A percentile compares a stretch with the other conserved stretches of the same genome.
phyloP scores from a whole-genome alignment of 371 early-diverging fungal genomes.

The Chytridium lagenaria region DNA sequence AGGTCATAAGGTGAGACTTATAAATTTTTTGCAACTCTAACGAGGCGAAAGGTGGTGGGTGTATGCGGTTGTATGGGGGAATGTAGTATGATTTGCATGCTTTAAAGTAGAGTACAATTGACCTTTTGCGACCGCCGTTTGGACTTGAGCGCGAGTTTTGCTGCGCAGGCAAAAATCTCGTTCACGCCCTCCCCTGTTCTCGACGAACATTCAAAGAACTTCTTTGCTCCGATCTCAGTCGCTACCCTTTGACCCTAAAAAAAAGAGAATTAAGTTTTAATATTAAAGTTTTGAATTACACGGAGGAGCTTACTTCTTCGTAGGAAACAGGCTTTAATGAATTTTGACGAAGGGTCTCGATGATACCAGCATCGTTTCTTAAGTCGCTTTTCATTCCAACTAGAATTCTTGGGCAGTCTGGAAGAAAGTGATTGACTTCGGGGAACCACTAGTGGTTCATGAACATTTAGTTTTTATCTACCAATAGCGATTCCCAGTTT shows the following conservation, averaged over 20 bases:
- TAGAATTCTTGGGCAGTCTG: conserved; percentile 79
- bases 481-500: neutral
- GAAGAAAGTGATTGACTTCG: conserved; percentile 92
- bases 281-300: neutral
- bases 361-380: conserved; percentile 57
- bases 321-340: conserved; percentile 27
- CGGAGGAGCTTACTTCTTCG: conserved; percentile 32
- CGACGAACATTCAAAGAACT: conserved; percentile 56
- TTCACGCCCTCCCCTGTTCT: conserved; percentile 51
- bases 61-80: no score
- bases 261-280: neutral
- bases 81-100: no score
- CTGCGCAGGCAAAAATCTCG: conserved; percentile 49
- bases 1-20: conserved; percentile 25
- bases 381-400: conserved; percentile 94
- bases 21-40: neutral
- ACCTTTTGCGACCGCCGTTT: conserved; percentile 14
- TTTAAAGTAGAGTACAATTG: conserved; percentile 29
- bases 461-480: neutral
- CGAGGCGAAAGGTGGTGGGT: no score
- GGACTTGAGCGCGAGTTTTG: conserved; percentile 38
- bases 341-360: conserved; percentile 21
- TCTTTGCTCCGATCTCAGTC: conserved; percentile 46
- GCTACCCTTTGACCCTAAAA: conserved; percentile 37
- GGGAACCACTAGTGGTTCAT: conserved; percentile 89